Conservation (phyloP, 768 basidiomycete genomes). For the Pholiota molesta region DNA sequence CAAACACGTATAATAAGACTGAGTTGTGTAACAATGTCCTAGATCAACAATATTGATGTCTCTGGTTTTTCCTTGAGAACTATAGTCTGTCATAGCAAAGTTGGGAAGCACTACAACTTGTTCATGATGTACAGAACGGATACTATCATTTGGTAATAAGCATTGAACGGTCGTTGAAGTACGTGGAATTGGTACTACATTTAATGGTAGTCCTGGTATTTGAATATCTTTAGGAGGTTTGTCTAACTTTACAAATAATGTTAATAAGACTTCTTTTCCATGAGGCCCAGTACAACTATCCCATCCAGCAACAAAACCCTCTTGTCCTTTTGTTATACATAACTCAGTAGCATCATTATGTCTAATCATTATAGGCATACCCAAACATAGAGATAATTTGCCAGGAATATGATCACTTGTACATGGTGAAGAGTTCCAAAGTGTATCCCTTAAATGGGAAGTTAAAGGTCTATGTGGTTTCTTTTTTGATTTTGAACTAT, state of each 20-base stretch:
- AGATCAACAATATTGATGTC: conserved; percentile 29
- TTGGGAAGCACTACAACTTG: conserved; percentile 32
- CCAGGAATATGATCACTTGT: conserved; percentile 29
- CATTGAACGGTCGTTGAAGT: not conserved
- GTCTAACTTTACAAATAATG: conserved; percentile 32
- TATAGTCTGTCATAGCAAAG: conserved; percentile 35
- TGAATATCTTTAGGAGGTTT: conserved; percentile 25
- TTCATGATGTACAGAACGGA: no score
- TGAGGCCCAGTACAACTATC: conserved; percentile 12
- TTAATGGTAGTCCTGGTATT: conserved; percentile 28
- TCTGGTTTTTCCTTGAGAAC: conserved; percentile 29
- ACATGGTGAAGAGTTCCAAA: conserved; percentile 28
- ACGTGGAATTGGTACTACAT: conserved; percentile 33
- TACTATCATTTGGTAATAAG: not conserved
- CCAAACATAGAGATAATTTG: conserved; percentile 31
- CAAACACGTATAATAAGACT: conserved; percentile 28
- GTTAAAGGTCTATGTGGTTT: not conserved
- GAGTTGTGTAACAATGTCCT: conserved; percentile 17
- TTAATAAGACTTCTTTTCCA: conserved; percentile 29
- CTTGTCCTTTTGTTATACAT: conserved; percentile 35
- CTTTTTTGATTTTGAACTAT: not conserved
- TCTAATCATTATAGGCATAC: conserved; percentile 35
- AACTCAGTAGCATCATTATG: conserved; percentile 36
- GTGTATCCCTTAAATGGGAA: not conserved
- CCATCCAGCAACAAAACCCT: conserved; percentile 35